Base-by-base conservation (phyloP, 1,284 basidiomycete species). In the Leccinum angustisporum region DNA sequence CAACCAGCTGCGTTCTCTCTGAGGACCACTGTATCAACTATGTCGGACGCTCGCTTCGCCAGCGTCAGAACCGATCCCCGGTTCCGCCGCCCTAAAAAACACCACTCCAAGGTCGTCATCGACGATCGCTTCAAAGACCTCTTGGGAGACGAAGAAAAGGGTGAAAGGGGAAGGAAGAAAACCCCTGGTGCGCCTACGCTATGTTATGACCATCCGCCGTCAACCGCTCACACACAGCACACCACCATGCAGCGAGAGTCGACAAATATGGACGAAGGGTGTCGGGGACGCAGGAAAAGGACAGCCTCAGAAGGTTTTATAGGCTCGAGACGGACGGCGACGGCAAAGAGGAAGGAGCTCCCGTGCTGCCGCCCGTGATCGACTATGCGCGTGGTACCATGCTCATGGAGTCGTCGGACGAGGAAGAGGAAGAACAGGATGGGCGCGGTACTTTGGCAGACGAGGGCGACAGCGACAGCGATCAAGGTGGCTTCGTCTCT, bases 41-140 rank as follows among this genome's bases (percentile, higher is more conserved):
- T 91, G 90, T 85, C 87, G 40, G 95, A 97, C 76, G 81, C 89
- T 38, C 86, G 97, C 38, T 98, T 99, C 76, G 86, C 92, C 34
- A 83, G 92, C 61, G 81, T 98, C 58, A 90, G 88, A 74, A 90
- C 92, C 33, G 97, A 99, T 76, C 97, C 97, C 59, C 88, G 97
- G 60, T 99, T 99, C 80, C 83, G 96, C 40, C 84, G 85, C 25
- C 91, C 92, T 1, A 92, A 88, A 72, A 91, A 89, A 74, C 87
- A 91, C 55, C 81, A 87, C 59, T 81, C 87, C 67, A 97, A 96
- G 76, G 89, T 97, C 57, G 85, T 91, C 63, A 85, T 98, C 46
- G 97, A 99, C 75, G 90, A 97, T 14, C 89, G 97, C n/a, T 99
- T 99, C 85, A 93, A 91, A 75, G 80, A 83, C 63, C 82, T 97